Conservation (phyloP, 352 stramenopile genomes). For the Aphanomyces stellatus region DNA sequence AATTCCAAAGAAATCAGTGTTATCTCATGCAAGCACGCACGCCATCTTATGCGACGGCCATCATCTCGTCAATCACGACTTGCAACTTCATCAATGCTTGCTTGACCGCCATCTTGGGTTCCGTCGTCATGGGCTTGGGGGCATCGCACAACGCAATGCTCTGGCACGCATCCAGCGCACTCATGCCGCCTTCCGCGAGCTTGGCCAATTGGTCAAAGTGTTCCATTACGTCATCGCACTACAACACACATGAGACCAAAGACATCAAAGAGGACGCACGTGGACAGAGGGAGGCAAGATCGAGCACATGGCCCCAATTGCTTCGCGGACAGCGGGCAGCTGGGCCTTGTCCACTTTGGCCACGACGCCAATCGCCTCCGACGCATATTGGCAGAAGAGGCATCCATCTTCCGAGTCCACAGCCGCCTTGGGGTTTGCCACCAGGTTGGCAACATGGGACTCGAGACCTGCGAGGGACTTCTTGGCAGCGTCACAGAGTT, state of each 20-base stretch:
- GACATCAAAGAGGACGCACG: background rate
- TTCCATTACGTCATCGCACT: conserved; percentile 17
- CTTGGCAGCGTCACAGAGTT: background rate
- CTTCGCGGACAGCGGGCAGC: conserved; percentile 13
- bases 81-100: background rate
- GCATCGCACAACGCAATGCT: conserved; percentile 5
- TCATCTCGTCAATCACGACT: background rate
- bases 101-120: background rate
- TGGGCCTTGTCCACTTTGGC: conserved; percentile 13
- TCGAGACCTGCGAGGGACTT: background rate
- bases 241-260: background rate
- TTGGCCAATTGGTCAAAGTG: conserved; percentile 15
- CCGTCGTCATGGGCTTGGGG: no score
- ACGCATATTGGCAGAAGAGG: conserved; percentile 17
- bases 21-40: background rate
- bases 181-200: background rate
- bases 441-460: background rate
- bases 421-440: background rate
- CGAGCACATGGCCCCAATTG: conserved; percentile 16
- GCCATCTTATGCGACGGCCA: background rate
- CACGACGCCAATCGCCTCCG: conserved; percentile 5
- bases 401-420: conserved; percentile 9
- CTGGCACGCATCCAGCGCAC: conserved; percentile 1
- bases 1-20: background rate
- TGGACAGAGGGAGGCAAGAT: conserved; percentile 7